phyloP scores from a whole-genome alignment of 345 rosid species.

The Gossypium herbaceum region DNA sequence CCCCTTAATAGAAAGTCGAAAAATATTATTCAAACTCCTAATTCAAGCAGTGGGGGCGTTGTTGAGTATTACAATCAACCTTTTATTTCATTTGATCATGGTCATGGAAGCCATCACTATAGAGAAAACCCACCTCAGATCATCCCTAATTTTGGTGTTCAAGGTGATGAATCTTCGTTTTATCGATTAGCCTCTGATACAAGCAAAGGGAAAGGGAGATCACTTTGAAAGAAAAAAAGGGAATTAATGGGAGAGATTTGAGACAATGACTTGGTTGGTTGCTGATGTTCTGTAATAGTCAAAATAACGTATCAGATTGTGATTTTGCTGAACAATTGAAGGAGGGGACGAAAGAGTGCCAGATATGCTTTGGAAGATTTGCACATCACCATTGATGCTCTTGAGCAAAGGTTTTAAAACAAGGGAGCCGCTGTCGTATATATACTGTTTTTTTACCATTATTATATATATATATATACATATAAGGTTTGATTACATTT shows the following conservation, averaged over 20 bases:
- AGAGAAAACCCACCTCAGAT: conserved; percentile 48
- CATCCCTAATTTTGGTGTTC: conserved; percentile 57
- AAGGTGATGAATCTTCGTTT: conserved; percentile 59
- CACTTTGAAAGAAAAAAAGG: neutral
- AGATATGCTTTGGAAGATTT: conserved; percentile 11
- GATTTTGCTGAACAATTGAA: conserved; percentile 6
- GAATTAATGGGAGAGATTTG: neutral
- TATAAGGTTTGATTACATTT: conserved; percentile 1
- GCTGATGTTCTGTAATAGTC: conserved; percentile 23
- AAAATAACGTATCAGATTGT: conserved; percentile 14
- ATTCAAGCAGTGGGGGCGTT: neutral
- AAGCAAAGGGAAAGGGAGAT: conserved; percentile 49
- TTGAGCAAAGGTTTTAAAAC: neutral
- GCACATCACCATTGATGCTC: neutral
- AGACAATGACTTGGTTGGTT: conserved; percentile 15
- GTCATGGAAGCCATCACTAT: conserved; percentile 25
- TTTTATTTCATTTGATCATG: conserved; percentile 26
- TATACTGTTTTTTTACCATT: too few species aligned
- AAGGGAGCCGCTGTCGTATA: neutral
- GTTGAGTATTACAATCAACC: conserved; percentile 31
- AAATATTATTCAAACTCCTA: conserved; percentile 9
- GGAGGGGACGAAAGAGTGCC: conserved; percentile 9
- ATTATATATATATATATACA: neutral
- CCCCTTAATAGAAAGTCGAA: conserved; percentile 13
- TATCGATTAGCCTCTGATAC: conserved; percentile 52